Conservation (phyloP, 2,329 filamentous ascomycete species). For the Escovopsis weberi region DNA sequence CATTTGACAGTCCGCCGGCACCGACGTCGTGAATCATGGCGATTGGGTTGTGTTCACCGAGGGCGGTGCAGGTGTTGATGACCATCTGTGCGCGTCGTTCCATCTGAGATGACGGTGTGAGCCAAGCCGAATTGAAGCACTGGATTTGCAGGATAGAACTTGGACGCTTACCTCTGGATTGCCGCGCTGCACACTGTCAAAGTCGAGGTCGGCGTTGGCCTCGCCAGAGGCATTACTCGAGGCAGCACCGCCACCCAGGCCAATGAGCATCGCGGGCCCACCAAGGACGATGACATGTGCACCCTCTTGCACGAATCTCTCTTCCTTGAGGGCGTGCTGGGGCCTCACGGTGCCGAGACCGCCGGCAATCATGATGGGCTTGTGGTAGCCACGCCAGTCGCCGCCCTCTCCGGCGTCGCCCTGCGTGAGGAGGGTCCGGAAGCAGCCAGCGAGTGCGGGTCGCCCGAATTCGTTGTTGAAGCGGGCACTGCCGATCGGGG, state of each 20-base stretch:
- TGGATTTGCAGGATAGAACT: neutral
- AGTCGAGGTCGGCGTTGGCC: conserved; percentile 83
- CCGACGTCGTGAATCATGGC: conserved; percentile 97
- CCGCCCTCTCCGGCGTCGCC: conserved; percentile 12
- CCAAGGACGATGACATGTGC: conserved; percentile 86
- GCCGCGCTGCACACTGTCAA: conserved; percentile 90
- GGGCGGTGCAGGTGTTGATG: conserved; percentile 80
- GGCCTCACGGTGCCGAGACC: conserved; percentile 87
- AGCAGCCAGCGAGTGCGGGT: conserved; percentile 77
- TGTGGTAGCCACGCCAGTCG: conserved; percentile 75
- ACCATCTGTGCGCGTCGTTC: conserved; percentile 94
- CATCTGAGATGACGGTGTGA: conserved; percentile 30
- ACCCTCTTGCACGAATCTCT: conserved; percentile 65
- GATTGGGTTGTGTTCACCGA: conserved; percentile 78
- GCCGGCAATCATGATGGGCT: conserved; percentile 96
- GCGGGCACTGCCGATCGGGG: conserved; percentile 82
- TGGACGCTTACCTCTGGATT: conserved; percentile 55
- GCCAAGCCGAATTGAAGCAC: neutral
- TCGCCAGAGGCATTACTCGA: conserved; percentile 83
- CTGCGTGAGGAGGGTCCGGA: conserved; percentile 67
- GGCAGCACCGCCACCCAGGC: conserved; percentile 85
- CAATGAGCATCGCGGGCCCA: conserved; percentile 94
- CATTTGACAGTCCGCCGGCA: conserved; percentile 64
- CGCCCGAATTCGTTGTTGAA: conserved; percentile 98
- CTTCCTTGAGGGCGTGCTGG: conserved; percentile 77